A percentile compares a stretch with the other conserved stretches of the same genome.
phyloP scores from a whole-genome alignment of 2,329 filamentous ascomycete genomes.

The Blumeriella jaapii region DNA sequence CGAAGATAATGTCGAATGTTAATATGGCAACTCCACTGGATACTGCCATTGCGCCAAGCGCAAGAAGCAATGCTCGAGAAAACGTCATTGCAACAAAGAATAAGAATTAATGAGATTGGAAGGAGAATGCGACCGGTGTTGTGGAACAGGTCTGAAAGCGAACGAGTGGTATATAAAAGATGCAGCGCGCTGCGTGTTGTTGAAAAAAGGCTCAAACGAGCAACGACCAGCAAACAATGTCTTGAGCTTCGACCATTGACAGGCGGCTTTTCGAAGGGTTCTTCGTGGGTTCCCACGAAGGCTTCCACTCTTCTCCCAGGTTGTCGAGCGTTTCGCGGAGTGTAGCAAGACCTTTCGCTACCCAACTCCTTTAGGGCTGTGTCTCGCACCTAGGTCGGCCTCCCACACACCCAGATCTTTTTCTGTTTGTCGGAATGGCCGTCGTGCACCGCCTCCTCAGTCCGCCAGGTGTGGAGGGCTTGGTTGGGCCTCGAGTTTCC shows the following conservation, averaged over 20 bases:
- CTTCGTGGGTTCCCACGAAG: constrained; percentile 10
- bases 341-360: constrained; percentile 11
- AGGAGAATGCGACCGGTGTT: constrained; percentile 6
- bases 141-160: constrained; percentile 12
- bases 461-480: constrained; percentile 7
- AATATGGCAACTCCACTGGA: constrained; percentile 21
- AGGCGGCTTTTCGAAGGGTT: constrained; percentile 12
- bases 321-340: constrained; percentile 12
- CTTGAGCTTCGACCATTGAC: constrained; percentile 10
- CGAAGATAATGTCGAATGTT: constrained; percentile 24
- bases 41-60: constrained; percentile 22
- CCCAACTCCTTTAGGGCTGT: constrained; percentile 9
- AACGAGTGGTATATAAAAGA: constrained; percentile 8
- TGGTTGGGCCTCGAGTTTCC: constrained; percentile 14
- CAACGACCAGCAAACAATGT: constrained; percentile 19
- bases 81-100: constrained; percentile 14
- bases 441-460: constrained; percentile 6
- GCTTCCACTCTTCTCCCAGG: constrained; percentile 7
- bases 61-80: constrained; percentile 16
- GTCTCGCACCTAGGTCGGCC: constrained; percentile 9
- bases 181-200: constrained; percentile 6
- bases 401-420: constrained; percentile 10
- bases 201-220: constrained; percentile 15
- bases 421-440: constrained; percentile 12
- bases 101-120: background rate